Evolutionary conservation across 192 early-diverging fungal genomes (phyloP).

Genomic region (Chytriomyces confervae): DNA sequence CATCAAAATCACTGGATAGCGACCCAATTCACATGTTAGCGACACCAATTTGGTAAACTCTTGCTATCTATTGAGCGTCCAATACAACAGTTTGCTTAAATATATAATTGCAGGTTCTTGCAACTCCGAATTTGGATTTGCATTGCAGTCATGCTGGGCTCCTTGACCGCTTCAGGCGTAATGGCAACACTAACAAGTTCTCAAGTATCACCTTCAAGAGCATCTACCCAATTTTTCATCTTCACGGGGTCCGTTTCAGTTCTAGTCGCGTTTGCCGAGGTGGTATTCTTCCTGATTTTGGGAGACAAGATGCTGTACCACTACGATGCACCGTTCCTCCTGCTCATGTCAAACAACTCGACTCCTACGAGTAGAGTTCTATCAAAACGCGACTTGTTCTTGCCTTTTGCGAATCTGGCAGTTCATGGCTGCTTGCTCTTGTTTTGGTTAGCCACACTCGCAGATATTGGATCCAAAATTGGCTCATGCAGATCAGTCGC

Average conservation of each 20-base stretch:
- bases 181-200: not conserved
- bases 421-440: not conserved
- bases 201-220: conserved; percentile 9
- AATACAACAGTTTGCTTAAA: not conserved
- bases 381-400: not conserved
- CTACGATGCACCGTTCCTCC: conserved; percentile 26
- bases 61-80: no score
- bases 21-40: no score
- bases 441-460: conserved; percentile 23
- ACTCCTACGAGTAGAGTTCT: not conserved
- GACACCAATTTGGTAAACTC: no score
- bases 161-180: not conserved
- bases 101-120: conserved; percentile 6
- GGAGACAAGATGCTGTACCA: conserved; percentile 25
- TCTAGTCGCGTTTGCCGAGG: conserved; percentile 6
- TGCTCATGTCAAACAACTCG: not conserved
- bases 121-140: conserved; percentile 27
- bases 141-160: not conserved
- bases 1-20: no score
- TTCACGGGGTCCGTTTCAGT: not conserved
- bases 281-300: not conserved
- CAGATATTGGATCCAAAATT: conserved; percentile 22
- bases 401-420: not conserved
- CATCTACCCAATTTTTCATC: conserved; percentile 15
- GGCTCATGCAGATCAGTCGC: conserved; percentile 15